Percentiles rank a stretch among this genome's conserved stretches.
phyloP scores from a whole-genome alignment of 345 rosid species.

The Lepidium africanum region DNA sequence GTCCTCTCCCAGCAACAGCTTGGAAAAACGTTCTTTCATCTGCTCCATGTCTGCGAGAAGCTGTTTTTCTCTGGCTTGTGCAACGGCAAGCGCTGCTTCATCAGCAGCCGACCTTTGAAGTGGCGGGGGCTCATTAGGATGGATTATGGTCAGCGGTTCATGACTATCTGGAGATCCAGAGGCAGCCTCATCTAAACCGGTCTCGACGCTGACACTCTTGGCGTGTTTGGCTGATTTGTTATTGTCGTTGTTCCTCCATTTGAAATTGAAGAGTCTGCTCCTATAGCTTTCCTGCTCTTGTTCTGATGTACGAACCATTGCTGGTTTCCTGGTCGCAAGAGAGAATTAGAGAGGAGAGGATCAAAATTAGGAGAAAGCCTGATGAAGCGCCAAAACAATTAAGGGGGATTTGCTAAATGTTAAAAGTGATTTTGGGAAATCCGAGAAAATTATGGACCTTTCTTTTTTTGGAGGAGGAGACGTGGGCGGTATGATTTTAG shows the following conservation, averaged over 20 bases:
- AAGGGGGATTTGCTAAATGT: background rate
- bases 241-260: conserved; percentile 39
- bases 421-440: background rate
- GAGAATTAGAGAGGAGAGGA: background rate
- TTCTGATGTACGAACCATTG: conserved; percentile 51
- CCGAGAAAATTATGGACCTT: conserved; percentile 8
- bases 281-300: conserved; percentile 47
- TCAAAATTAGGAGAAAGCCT: background rate
- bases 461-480: background rate
- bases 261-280: conserved; percentile 59
- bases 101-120: conserved; percentile 16
- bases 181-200: conserved; percentile 22
- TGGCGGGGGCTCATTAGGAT: conserved; percentile 10
- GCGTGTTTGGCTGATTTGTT: conserved; percentile 26
- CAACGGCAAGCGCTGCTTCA: conserved; percentile 18
- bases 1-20: conserved; percentile 64
- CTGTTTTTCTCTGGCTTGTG: conserved; percentile 33
- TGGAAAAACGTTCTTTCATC: conserved; percentile 59
- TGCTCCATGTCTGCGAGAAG: conserved; percentile 38
- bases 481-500: conserved; percentile 14
- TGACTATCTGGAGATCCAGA: conserved; percentile 4
- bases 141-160: conserved; percentile 20
- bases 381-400: conserved; percentile 1
- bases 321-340: background rate
- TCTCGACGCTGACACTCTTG: conserved; percentile 44